A percentile compares a stretch with the other conserved stretches of the same genome.
phyloP scores from a whole-genome alignment of 2,329 filamentous ascomycete species.

The Cladophialophora yegresii region DNA sequence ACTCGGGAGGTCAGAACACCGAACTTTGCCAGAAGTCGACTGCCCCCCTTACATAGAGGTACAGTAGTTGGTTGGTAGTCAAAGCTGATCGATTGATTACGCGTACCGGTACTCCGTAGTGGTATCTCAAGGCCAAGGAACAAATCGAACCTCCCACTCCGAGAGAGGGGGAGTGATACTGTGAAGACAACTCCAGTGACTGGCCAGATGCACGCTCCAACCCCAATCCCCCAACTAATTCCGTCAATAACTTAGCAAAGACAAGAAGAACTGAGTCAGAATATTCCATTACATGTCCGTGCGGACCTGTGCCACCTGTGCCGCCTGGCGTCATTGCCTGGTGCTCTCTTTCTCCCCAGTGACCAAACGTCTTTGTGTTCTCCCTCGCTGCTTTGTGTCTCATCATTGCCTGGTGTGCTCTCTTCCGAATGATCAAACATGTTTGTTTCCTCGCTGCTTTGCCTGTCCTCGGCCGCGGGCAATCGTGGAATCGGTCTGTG shows the following conservation, averaged over 20 bases:
- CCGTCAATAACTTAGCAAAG: neutral
- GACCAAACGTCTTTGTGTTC: too few species aligned
- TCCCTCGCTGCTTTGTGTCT: neutral
- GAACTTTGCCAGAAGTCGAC: too few species aligned
- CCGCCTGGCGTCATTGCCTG: too few species aligned
- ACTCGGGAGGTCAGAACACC: neutral
- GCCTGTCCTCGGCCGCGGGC: neutral
- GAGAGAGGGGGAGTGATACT: too few species aligned
- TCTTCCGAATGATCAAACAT: neutral
- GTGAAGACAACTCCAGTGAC: neutral
- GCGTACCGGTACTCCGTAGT: neutral
- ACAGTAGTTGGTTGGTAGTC: neutral
- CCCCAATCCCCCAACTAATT: neutral
- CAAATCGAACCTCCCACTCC: constrained; percentile 1
- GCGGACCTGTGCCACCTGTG: too few species aligned
- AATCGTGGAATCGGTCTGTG: neutral
- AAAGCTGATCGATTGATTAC: neutral
- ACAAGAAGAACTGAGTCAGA: neutral
- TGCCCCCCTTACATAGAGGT: neutral
- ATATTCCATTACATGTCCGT: neutral
- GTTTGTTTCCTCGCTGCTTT: neutral
- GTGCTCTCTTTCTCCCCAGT: too few species aligned
- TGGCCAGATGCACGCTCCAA: neutral
- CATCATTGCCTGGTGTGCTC: neutral
- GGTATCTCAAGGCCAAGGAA: constrained; percentile 2